Percentiles rank a stretch among this genome's conserved stretches.
These are phyloP conservation scores for Pyrenochaeta sp. DNA, from an alignment of 2,329 filamentous ascomycete genomes.

Conservation along the genomic window DNA sequence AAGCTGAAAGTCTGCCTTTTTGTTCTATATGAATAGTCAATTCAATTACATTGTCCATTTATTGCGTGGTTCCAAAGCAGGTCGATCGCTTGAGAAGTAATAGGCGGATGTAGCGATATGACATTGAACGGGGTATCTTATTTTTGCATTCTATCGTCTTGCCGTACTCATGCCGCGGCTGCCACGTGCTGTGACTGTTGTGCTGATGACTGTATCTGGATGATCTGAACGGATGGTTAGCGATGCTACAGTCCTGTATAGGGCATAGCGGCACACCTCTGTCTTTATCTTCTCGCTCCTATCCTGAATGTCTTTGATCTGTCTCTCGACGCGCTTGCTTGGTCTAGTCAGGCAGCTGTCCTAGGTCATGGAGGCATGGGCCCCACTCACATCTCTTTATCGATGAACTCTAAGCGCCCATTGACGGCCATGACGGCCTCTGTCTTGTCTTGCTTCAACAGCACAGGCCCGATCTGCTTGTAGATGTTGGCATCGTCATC, in stretches of 20 bases:
- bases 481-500: slow-evolving; percentile 89
- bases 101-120: not conserved
- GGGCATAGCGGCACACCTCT: slow-evolving; percentile 58
- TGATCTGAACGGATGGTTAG: slow-evolving; percentile 32
- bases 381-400: slow-evolving; percentile 81
- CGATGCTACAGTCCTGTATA: not conserved
- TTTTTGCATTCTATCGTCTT: not conserved
- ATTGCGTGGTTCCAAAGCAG: not conserved
- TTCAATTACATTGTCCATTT: too few relatives aligned
- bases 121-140: not conserved
- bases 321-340: slow-evolving; percentile 72
- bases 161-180: slow-evolving; percentile 15
- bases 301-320: slow-evolving; percentile 70
- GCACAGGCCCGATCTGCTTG: slow-evolving; percentile 91
- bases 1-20: not conserved
- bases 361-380: not conserved
- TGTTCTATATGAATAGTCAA: not conserved
- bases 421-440: slow-evolving; percentile 93
- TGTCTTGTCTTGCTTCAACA: slow-evolving; percentile 91
- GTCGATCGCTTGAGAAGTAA: not conserved
- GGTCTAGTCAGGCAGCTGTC: slow-evolving; percentile 9
- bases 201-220: slow-evolving; percentile 39
- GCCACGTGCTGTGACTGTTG: slow-evolving; percentile 39
- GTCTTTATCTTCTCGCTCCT: slow-evolving; percentile 71
- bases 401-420: slow-evolving; percentile 88